phyloP scores from a whole-genome alignment of 1,284 basidiomycete genomes.

The Hemileia vastatrix region DNA sequence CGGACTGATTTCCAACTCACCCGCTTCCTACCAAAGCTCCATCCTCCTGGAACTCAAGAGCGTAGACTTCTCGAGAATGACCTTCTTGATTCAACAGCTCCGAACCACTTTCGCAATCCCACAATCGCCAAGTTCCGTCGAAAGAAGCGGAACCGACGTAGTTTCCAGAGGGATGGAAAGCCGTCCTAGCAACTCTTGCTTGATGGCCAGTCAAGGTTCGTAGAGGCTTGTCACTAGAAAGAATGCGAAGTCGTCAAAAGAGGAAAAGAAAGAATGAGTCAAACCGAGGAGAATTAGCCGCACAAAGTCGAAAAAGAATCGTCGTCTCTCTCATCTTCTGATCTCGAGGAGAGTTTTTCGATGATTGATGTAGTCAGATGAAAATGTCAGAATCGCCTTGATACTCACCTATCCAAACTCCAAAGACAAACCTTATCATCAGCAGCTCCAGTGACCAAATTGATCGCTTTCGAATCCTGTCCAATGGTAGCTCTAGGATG shows the following conservation, averaged over 20 bases:
- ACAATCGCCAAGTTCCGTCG: conserved; percentile 42
- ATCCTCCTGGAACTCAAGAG: conserved; percentile 41
- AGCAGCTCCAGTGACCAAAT: conserved; percentile 38
- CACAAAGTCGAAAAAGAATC: too few species aligned
- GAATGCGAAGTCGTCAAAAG: too few species aligned
- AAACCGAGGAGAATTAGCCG: background rate
- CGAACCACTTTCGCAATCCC: conserved; percentile 31
- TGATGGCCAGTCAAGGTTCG: conserved; percentile 34
- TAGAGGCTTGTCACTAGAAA: conserved; percentile 30
- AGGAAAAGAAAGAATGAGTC: too few species aligned
- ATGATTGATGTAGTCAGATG: too few species aligned
- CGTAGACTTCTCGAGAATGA: conserved; percentile 39
- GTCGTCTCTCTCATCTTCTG: too few species aligned
- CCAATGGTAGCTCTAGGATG: conserved; percentile 38
- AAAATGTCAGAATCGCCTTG: background rate
- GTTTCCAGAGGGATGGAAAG: conserved; percentile 38
- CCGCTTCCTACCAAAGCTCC: conserved; percentile 37
- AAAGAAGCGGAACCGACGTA: conserved; percentile 40
- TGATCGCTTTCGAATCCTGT: conserved; percentile 27
- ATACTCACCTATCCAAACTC: conserved; percentile 26
- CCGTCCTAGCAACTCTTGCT: conserved; percentile 36
- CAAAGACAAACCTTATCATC: conserved; percentile 36
- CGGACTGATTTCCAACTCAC: too few species aligned
- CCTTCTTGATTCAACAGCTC: conserved; percentile 40
- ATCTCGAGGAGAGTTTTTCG: too few species aligned